phyloP scores from a whole-genome alignment of 2,329 filamentous ascomycete species.

The Exophiala xenobiotica region DNA sequence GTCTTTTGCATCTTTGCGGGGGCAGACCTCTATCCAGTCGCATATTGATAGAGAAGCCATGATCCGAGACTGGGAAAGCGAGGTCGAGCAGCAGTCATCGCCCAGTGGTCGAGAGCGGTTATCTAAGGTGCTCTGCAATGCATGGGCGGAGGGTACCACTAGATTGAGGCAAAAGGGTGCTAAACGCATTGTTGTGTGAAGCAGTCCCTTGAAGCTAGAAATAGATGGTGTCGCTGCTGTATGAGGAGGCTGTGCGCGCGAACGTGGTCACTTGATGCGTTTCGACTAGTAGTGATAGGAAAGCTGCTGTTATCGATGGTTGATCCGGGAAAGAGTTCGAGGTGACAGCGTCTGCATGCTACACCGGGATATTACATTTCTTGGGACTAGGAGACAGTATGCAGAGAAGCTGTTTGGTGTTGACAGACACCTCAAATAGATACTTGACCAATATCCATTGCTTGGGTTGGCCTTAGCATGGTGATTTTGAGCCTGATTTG shows the following conservation, averaged over 20 bases:
- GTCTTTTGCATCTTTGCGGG: conserved; percentile 15
- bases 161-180: neutral
- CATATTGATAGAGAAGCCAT: conserved; percentile 16
- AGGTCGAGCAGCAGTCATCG: neutral
- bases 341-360: neutral
- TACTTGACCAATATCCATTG: too few species aligned
- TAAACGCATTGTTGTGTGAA: neutral
- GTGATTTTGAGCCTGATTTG: too few species aligned
- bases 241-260: too few species aligned
- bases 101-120: conserved; percentile 7
- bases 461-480: too few species aligned
- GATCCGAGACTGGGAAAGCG: conserved; percentile 7
- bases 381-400: neutral
- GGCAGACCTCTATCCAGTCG: conserved; percentile 16
- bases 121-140: conserved; percentile 2
- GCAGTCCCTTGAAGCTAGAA: neutral
- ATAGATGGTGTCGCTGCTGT: too few species aligned
- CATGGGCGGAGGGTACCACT: conserved; percentile 1
- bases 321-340: neutral
- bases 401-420: too few species aligned
- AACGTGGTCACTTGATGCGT: too few species aligned
- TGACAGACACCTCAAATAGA: too few species aligned
- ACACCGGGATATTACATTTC: neutral
- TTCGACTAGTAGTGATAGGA: too few species aligned
- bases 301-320: too few species aligned